Evolutionary conservation across 768 basidiomycete genomes (phyloP).

Genomic region (Rhizopogon rudus): DNA sequence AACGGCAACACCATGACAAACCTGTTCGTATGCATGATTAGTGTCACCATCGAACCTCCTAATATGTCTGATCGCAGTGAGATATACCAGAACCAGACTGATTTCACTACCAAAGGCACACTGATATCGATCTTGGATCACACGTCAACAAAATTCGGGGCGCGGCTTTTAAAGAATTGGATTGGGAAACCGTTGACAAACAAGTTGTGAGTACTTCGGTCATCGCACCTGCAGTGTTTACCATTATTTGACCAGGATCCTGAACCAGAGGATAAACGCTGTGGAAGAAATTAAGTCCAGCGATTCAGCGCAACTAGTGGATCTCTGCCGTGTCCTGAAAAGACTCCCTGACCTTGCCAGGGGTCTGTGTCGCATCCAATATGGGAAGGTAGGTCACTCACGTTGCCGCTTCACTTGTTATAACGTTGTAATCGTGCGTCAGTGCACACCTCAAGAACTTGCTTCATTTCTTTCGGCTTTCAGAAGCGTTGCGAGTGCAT

Average conservation of each 20-base stretch:
- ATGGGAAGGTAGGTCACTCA: constrained; percentile 66
- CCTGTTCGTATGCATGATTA: constrained; percentile 34
- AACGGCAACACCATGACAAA: constrained; percentile 86
- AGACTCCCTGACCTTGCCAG: constrained; percentile 83
- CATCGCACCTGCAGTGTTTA: background rate
- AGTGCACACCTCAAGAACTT: constrained; percentile 86
- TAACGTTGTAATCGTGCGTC: background rate
- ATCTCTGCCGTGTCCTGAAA: constrained; percentile 63
- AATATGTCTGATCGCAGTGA: constrained; percentile 40
- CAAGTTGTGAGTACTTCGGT: constrained; percentile 22
- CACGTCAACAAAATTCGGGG: constrained; percentile 86
- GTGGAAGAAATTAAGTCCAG: constrained; percentile 76
- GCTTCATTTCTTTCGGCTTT: constrained; percentile 72
- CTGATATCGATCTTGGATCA: constrained; percentile 83
- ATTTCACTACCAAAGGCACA: constrained; percentile 67
- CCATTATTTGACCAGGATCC: constrained; percentile 40
- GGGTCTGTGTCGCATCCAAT: constrained; percentile 85
- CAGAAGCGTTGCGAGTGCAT: constrained; percentile 60
- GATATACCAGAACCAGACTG: constrained; percentile 89
- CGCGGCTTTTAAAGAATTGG: constrained; percentile 80
- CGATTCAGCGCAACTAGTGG: constrained; percentile 55
- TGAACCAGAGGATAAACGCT: constrained; percentile 77
- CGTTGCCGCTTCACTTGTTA: background rate
- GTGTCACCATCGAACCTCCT: background rate
- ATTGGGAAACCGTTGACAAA: constrained; percentile 81